Conservation (phyloP, 208 protist genomes). For the Crithidia bombi region DNA sequence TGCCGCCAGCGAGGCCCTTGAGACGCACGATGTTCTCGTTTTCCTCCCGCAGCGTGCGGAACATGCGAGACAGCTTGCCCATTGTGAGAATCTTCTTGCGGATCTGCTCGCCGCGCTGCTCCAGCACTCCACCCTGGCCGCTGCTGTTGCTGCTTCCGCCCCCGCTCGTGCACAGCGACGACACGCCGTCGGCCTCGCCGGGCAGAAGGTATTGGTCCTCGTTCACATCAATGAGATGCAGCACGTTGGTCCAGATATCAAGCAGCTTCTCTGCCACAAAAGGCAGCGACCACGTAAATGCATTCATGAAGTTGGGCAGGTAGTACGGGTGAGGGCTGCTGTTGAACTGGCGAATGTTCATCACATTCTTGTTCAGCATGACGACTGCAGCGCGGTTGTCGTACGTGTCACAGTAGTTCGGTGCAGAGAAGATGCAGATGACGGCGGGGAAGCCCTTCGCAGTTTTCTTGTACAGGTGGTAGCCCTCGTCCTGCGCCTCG, state of each 20-base stretch:
- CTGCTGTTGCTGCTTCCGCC: not conserved
- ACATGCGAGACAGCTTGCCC: slow-evolving; percentile 60
- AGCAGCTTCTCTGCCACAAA: slow-evolving; percentile 96
- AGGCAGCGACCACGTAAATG: slow-evolving; percentile 97
- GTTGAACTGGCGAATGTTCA: slow-evolving; percentile 98
- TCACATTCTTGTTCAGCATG: slow-evolving; percentile 93
- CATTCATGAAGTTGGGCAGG: slow-evolving; percentile 98
- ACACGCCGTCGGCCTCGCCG: not conserved
- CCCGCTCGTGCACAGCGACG: not conserved
- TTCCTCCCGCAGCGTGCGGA: slow-evolving; percentile 56
- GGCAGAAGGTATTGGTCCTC: slow-evolving; percentile 43
- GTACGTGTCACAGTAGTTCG: slow-evolving; percentile 98
- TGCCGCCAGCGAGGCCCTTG: slow-evolving; percentile 66
- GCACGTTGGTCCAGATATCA: slow-evolving; percentile 87
- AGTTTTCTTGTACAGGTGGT: slow-evolving; percentile 94
- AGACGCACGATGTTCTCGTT: slow-evolving; percentile 69
- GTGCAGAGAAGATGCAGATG: slow-evolving; percentile 97
- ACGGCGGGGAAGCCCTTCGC: slow-evolving; percentile 94
- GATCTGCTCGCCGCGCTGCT: slow-evolving; percentile 49
- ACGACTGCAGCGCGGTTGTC: slow-evolving; percentile 96
- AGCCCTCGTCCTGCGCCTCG: slow-evolving; percentile 94
- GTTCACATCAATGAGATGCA: slow-evolving; percentile 75
- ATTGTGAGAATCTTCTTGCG: slow-evolving; percentile 71
- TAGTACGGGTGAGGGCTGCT: slow-evolving; percentile 96
- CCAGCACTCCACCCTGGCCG: slow-evolving; percentile 10